Evolutionary conservation across 495 filamentous ascomycete genomes (phyloP).

Genomic region (Penicillium malachiteum): DNA sequence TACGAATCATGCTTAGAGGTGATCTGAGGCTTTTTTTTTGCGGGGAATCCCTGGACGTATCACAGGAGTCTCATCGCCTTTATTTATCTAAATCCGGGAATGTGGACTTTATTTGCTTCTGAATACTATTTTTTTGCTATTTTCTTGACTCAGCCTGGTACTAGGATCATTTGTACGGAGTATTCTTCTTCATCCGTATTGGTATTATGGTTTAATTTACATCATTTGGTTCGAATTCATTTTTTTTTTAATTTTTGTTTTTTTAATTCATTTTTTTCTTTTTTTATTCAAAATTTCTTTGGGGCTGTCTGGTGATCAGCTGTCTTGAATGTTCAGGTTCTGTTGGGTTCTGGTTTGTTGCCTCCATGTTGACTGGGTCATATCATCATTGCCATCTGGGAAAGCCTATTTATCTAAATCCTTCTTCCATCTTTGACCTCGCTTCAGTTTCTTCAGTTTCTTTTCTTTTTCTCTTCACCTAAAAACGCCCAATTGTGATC

Average conservation of each 20-base stretch:
- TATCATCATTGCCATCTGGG: constrained; percentile 1
- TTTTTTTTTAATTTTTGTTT: neutral
- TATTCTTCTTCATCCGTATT: neutral
- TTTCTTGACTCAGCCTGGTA: constrained; percentile 1
- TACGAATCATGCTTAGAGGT: neutral
- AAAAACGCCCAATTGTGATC: neutral
- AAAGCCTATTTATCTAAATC: constrained; percentile 9
- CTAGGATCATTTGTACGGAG: constrained; percentile 7
- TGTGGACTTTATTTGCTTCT: constrained; percentile 23
- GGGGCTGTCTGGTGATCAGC: constrained; percentile 19
- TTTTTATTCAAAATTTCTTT: neutral
- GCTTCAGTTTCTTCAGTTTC: neutral
- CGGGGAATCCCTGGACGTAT: constrained; percentile 37
- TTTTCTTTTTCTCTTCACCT: constrained; percentile 9
- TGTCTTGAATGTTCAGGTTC: neutral
- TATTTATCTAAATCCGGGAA: constrained; percentile 18
- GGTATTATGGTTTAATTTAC: neutral
- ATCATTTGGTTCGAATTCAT: too few species aligned
- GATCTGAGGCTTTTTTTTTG: constrained; percentile 18
- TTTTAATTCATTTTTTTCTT: neutral
- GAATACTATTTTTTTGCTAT: constrained; percentile 14
- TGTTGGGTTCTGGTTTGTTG: constrained; percentile 11
- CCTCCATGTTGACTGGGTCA: constrained; percentile 1
- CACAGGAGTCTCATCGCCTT: constrained; percentile 19
- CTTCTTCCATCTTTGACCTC: neutral